These are phyloP conservation scores for Opeltia flavorubescens DNA, from an alignment of 495 filamentous ascomycete species.

Conservation along the genomic window DNA sequence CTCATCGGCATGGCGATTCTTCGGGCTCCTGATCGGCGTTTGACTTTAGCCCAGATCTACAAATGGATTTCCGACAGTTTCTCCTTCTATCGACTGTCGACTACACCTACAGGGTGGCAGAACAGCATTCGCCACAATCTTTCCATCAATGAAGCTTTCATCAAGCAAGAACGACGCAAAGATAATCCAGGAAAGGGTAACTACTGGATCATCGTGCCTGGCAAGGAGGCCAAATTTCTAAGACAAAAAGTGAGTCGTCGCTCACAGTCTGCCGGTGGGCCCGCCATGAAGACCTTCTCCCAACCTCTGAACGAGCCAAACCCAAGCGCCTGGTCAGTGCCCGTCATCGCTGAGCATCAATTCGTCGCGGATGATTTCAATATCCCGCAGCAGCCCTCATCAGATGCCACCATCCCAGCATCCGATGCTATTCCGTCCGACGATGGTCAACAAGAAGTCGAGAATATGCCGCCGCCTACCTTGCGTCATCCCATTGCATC, in stretches of 20 bases:
- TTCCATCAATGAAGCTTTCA: constrained; percentile 94
- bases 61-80: constrained; percentile 97
- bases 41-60: constrained; percentile 96
- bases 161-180: constrained; percentile 90
- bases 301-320: constrained; percentile 11
- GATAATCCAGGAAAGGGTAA: constrained; percentile 98
- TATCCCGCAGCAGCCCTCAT: constrained; percentile 51
- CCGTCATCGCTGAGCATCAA: not conserved
- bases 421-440: constrained; percentile 64
- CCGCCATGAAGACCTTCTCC: constrained; percentile 10
- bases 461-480: constrained; percentile 17
- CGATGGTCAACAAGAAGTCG: constrained; percentile 38
- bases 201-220: constrained; percentile 89
- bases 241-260: constrained; percentile 63
- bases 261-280: constrained; percentile 25
- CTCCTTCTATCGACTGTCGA: constrained; percentile 66
- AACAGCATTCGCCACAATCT: constrained; percentile 98
- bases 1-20: constrained; percentile 96
- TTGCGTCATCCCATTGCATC: constrained; percentile 36
- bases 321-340: not conserved
- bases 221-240: constrained; percentile 74
- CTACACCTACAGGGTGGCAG: constrained; percentile 68
- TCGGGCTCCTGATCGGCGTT: constrained; percentile 63
- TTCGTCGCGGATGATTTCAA: constrained; percentile 14
- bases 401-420: constrained; percentile 86